These are phyloP conservation scores for Bjerkandera adusta DNA, from an alignment of 1,284 basidiomycete genomes.

Conservation along the genomic window DNA sequence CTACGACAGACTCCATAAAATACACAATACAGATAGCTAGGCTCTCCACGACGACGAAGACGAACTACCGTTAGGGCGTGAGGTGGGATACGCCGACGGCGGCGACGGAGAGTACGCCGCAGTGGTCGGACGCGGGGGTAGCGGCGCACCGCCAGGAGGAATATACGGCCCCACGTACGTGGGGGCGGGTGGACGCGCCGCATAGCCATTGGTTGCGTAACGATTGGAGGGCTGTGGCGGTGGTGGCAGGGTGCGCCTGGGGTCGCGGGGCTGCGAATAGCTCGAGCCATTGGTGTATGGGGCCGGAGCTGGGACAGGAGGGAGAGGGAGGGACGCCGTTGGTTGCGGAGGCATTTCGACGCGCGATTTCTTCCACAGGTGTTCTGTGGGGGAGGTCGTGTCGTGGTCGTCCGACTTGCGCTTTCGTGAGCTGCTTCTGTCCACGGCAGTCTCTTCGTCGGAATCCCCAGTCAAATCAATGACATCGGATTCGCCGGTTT, in stretches of 20 bases:
- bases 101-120: background rate
- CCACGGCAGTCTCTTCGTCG: slow-evolving; percentile 50
- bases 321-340: background rate
- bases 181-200: background rate
- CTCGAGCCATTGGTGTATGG: background rate
- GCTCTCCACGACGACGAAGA: slow-evolving; percentile 9
- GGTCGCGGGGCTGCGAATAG: slow-evolving; percentile 1
- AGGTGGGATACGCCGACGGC: background rate
- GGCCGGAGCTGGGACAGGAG: background rate
- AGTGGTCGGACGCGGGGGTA: slow-evolving; percentile 6
- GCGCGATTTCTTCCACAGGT: slow-evolving; percentile 72
- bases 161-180: slow-evolving; percentile 9
- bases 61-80: slow-evolving; percentile 3
- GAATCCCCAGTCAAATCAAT: slow-evolving; percentile 82
- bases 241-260: slow-evolving; percentile 4
- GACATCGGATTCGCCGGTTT: slow-evolving; percentile 41
- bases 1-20: background rate
- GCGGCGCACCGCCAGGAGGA: slow-evolving; percentile 11
- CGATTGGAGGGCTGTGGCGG: background rate
- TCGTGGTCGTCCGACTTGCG: slow-evolving; percentile 61
- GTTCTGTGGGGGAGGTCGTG: slow-evolving; percentile 53
- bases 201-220: background rate
- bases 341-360: slow-evolving; percentile 31
- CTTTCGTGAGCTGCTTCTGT: slow-evolving; percentile 18
- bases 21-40: background rate